Percentiles rank a stretch among this genome's conserved stretches.
phyloP scores from a whole-genome alignment of 75 land plant genomes.

The Cupressus sempervirens region DNA sequence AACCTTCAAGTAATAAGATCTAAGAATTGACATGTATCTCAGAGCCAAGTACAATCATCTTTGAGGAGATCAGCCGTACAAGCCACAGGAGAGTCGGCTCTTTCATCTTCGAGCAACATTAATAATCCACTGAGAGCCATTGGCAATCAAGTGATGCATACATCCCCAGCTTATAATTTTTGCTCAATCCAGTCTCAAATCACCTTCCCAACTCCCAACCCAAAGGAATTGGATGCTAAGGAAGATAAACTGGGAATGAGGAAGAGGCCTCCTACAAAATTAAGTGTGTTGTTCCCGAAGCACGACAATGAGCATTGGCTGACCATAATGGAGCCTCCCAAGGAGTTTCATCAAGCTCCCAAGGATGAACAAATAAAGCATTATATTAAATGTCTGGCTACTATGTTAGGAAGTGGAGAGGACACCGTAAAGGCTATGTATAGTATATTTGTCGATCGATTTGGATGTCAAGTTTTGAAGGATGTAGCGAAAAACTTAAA shows the following conservation, averaged over 20 bases:
- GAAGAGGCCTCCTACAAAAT: constrained; percentile 55
- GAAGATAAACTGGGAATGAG: constrained; percentile 27
- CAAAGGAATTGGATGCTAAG: constrained; percentile 27
- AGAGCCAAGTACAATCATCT: too few species aligned
- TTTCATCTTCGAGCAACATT: neutral
- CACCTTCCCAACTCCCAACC: constrained; percentile 18
- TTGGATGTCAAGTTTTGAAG: neutral
- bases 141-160: neutral
- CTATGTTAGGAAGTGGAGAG: constrained; percentile 32
- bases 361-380: constrained; percentile 58
- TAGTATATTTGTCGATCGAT: neutral
- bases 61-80: neutral
- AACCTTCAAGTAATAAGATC: too few species aligned
- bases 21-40: too few species aligned
- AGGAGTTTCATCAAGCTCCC: constrained; percentile 36
- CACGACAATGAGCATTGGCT: constrained; percentile 67
- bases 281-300: constrained; percentile 55
- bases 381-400: constrained; percentile 47
- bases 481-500: neutral
- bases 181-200: constrained; percentile 18
- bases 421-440: constrained; percentile 5
- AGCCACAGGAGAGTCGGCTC: neutral
- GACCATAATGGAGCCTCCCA: constrained; percentile 55
- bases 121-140: neutral
- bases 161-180: neutral